These are phyloP conservation scores for Penicillium ucsense DNA, from an alignment of 495 filamentous ascomycete genomes.

Conservation along the genomic window DNA sequence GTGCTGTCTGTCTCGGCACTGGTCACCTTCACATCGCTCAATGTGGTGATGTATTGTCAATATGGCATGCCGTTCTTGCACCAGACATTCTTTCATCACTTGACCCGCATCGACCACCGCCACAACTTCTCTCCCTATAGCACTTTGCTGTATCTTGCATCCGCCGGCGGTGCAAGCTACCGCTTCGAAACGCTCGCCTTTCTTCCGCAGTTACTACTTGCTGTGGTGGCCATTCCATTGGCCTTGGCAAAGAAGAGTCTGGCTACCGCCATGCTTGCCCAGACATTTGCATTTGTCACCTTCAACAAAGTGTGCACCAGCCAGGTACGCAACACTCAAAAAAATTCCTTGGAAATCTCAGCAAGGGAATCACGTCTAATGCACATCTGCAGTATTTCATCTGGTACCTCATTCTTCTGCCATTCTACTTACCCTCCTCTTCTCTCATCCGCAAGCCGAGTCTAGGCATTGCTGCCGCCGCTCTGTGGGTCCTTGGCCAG, in stretches of 20 bases:
- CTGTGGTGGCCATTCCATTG: slow-evolving; percentile 65
- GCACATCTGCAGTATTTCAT: slow-evolving; percentile 68
- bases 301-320: slow-evolving; percentile 99
- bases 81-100: slow-evolving; percentile 86
- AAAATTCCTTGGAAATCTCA: too few relatives aligned
- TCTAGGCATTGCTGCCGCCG: slow-evolving; percentile 52
- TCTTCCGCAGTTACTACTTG: slow-evolving; percentile 73
- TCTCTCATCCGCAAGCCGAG: slow-evolving; percentile 50
- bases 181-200: slow-evolving; percentile 77
- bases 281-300: slow-evolving; percentile 93
- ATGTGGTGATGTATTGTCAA: slow-evolving; percentile 64
- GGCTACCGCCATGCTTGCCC: slow-evolving; percentile 85
- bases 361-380: too few relatives aligned
- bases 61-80: slow-evolving; percentile 68
- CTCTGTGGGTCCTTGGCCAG: slow-evolving; percentile 63
- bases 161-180: slow-evolving; percentile 40
- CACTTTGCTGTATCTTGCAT: slow-evolving; percentile 76
- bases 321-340: slow-evolving; percentile 50
- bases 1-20: slow-evolving; percentile 56
- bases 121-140: slow-evolving; percentile 99
- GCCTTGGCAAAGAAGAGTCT: slow-evolving; percentile 75
- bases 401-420: slow-evolving; percentile 91
- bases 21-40: slow-evolving; percentile 59
- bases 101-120: slow-evolving; percentile 88
- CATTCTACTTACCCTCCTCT: slow-evolving; percentile 77